Evolutionary conservation across 257 asterid species (phyloP).

Genomic region (Solanum lycopersicoides): DNA sequence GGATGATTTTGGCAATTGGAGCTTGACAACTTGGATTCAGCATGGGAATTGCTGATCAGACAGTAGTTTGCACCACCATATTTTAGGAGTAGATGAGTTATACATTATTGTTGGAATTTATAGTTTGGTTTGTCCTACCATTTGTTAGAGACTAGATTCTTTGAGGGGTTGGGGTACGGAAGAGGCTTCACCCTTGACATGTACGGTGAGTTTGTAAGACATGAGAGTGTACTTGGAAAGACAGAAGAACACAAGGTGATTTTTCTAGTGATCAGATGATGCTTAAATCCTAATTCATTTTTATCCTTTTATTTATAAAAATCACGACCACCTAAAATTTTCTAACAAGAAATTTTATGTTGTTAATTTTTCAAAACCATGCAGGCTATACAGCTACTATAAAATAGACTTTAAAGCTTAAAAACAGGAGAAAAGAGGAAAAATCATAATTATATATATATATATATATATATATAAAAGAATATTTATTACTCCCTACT

Average conservation of each 20-base stretch:
- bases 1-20: neutral
- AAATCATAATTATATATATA: neutral
- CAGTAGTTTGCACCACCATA: neutral
- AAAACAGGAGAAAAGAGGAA: neutral
- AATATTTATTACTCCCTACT: no score
- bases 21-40: neutral
- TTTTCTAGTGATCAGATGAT: neutral
- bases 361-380: neutral
- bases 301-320: neutral
- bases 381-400: neutral
- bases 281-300: neutral
- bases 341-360: neutral
- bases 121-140: neutral
- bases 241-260: neutral
- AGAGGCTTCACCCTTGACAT: neutral
- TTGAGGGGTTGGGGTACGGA: neutral
- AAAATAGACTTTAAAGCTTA: neutral
- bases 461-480: no score
- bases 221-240: neutral
- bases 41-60: neutral
- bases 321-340: no score
- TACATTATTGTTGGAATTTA: neutral
- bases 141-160: neutral
- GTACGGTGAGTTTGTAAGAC: neutral
- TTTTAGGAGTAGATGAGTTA: neutral